These are phyloP conservation scores for Metschnikowia kunwiensis DNA, from an alignment of 805 yeast species.

Conservation along the genomic window DNA sequence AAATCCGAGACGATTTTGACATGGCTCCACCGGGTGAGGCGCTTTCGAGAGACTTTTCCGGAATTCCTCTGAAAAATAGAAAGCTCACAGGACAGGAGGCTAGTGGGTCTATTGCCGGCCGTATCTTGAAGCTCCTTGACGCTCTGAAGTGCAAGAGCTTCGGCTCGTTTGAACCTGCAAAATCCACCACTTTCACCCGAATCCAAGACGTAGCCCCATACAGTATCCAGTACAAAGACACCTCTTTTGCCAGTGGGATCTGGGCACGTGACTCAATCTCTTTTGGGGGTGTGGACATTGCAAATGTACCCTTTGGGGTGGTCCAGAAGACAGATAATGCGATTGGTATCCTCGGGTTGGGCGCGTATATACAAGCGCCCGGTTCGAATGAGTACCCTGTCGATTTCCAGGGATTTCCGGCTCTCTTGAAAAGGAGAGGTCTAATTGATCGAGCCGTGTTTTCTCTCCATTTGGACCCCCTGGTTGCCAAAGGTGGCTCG, in stretches of 20 bases:
- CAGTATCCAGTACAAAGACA: slow-evolving; percentile 46
- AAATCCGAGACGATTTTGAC: too few species aligned
- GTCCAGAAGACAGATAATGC: slow-evolving; percentile 62
- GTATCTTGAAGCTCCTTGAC: background rate
- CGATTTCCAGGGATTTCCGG: slow-evolving; percentile 52
- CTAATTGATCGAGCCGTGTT: slow-evolving; percentile 52
- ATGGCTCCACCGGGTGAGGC: too few species aligned
- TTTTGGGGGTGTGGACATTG: slow-evolving; percentile 48
- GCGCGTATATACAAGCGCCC: slow-evolving; percentile 22
- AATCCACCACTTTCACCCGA: background rate
- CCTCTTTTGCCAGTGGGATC: slow-evolving; percentile 44
- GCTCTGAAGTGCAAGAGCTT: background rate
- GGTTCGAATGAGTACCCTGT: slow-evolving; percentile 46
- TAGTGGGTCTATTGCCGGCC: too few species aligned
- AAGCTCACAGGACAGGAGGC: too few species aligned
- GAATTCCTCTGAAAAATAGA: background rate
- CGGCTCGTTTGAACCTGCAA: slow-evolving; percentile 1
- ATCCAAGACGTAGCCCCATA: slow-evolving; percentile 26
- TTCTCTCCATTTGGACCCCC: slow-evolving; percentile 56
- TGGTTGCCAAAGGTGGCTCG: slow-evolving; percentile 18
- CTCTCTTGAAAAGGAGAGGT: slow-evolving; percentile 55
- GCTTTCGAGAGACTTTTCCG: too few species aligned
- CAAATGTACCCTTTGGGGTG: slow-evolving; percentile 64
- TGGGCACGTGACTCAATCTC: slow-evolving; percentile 62
- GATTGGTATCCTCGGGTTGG: slow-evolving; percentile 72